Evolutionary conservation across 768 basidiomycete species (phyloP), one percentile per base, ranked within the genome.

Genomic region (Pleurotus tuoliensis): DNA sequence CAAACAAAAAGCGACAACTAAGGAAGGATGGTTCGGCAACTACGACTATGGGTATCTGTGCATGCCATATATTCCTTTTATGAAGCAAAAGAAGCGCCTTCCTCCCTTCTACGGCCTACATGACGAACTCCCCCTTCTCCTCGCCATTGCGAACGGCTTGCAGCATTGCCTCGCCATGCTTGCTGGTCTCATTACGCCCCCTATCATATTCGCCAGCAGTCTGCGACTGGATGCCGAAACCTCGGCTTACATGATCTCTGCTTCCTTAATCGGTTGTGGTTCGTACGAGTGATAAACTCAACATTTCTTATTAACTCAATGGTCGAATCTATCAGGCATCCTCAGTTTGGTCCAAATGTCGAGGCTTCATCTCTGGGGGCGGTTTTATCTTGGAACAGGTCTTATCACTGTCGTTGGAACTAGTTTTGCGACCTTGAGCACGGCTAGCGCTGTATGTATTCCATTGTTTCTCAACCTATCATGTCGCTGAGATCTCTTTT

Each of bases 161-260:
- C 87, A 88, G 63, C 89, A 91, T 64, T 81, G 87, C 1, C 81
- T 92, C 8, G 89, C 88, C 2, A 92, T 92, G 90, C 78, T 91
- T 13, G 89, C 88, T 1, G 90, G 88, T 2, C 74, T 91, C 43
- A 90, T 92, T 62, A 89, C 88, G 0, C 92, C 90, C 0, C 90
- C 92, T 0, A 92, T 92, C 62, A 88, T 91, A 57, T 86, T 92
- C 62, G 82, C 88, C 1, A 82, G 79, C 51, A 67, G 82, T 3
- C 70, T 92, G 38, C 82, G 71, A 57, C 71, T 92, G 16, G 83
- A 88, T 48, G 63, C 76, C 2, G 69, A 69, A 24, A 83, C 78
- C 1, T 85, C 85, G 9, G 74, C 87, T 0, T 94, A 92, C 64
- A 82, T 92, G 85, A 82, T 93, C 61, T 91, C 89, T 6, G 84